These are phyloP conservation scores for Aspergillus uvarum DNA, from an alignment of 2,329 filamentous ascomycete genomes.

Conservation along the genomic window DNA sequence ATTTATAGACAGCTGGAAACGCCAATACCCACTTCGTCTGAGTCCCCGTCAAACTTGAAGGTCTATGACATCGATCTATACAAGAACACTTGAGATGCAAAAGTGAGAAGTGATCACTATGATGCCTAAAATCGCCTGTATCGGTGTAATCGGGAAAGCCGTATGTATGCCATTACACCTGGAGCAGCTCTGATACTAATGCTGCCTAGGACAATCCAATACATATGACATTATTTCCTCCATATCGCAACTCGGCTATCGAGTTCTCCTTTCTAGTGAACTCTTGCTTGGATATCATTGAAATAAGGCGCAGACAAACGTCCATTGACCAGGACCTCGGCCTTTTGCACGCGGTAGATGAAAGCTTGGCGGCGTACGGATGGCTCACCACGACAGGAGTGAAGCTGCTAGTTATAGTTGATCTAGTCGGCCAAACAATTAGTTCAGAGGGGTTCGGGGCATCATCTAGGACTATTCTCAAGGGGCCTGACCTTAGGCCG, in stretches of 20 bases:
- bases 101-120: slow-evolving; percentile 40
- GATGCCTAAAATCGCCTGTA: slow-evolving; percentile 79
- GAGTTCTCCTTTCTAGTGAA: slow-evolving; percentile 92
- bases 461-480: slow-evolving; percentile 61
- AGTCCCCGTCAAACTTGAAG: too few species aligned
- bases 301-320: slow-evolving; percentile 73
- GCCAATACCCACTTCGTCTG: too few species aligned
- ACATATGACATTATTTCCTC: slow-evolving; percentile 86
- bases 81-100: not conserved
- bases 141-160: slow-evolving; percentile 91
- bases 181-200: slow-evolving; percentile 3
- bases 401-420: slow-evolving; percentile 84
- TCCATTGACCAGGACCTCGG: slow-evolving; percentile 81
- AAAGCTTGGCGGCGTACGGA: slow-evolving; percentile 88
- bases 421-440: slow-evolving; percentile 71
- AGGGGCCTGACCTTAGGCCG: slow-evolving; percentile 83
- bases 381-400: slow-evolving; percentile 96
- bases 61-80: too few species aligned
- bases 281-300: slow-evolving; percentile 90
- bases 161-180: slow-evolving; percentile 51
- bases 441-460: slow-evolving; percentile 33
- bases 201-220: slow-evolving; percentile 82
- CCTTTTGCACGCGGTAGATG: slow-evolving; percentile 88
- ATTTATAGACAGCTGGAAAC: too few species aligned
- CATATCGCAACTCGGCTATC: slow-evolving; percentile 63